Evolutionary conservation across 768 basidiomycete genomes (phyloP).

Genomic region (Fibroporia radiculosa): DNA sequence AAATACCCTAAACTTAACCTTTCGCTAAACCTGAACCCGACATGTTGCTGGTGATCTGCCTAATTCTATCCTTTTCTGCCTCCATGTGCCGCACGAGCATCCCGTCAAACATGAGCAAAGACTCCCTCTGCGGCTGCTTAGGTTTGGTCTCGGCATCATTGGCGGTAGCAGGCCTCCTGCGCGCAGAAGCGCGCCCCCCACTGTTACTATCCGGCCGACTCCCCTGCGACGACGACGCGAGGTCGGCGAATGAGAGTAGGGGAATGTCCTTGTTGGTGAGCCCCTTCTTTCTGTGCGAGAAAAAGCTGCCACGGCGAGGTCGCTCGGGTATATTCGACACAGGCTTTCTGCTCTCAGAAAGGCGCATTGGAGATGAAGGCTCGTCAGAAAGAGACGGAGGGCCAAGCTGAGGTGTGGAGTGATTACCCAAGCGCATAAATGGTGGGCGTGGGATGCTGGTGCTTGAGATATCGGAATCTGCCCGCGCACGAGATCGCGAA

Average conservation of each 20-base stretch:
- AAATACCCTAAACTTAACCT: neutral
- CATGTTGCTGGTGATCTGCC: slow-evolving; percentile 53
- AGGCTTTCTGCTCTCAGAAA: slow-evolving; percentile 36
- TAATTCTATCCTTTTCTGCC: slow-evolving; percentile 72
- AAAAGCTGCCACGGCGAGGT: slow-evolving; percentile 30
- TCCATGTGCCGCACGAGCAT: slow-evolving; percentile 79
- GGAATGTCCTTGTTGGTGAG: slow-evolving; percentile 15
- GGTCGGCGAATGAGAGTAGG: slow-evolving; percentile 11
- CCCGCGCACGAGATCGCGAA: neutral
- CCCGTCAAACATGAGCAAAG: slow-evolving; percentile 63
- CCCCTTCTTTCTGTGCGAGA: slow-evolving; percentile 34
- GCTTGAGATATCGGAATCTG: slow-evolving; percentile 4
- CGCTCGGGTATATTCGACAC: slow-evolving; percentile 43
- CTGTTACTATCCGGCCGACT: neutral
- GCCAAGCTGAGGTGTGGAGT: slow-evolving; percentile 59
- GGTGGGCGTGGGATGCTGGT: slow-evolving; percentile 25
- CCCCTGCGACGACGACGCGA: slow-evolving; percentile 1
- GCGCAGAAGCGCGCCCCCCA: neutral
- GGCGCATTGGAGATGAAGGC: slow-evolving; percentile 11
- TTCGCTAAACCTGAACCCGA: slow-evolving; percentile 6
- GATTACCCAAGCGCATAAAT: slow-evolving; percentile 60
- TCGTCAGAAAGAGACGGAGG: slow-evolving; percentile 12
- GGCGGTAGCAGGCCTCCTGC: slow-evolving; percentile 14
- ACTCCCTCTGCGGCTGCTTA: slow-evolving; percentile 44
- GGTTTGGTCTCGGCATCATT: slow-evolving; percentile 15